Percentiles rank a stretch among this genome's conserved stretches.
These are phyloP conservation scores for Oryza coarctata DNA, from an alignment of 176 grass and related monocot genomes.

Conservation along the genomic window DNA sequence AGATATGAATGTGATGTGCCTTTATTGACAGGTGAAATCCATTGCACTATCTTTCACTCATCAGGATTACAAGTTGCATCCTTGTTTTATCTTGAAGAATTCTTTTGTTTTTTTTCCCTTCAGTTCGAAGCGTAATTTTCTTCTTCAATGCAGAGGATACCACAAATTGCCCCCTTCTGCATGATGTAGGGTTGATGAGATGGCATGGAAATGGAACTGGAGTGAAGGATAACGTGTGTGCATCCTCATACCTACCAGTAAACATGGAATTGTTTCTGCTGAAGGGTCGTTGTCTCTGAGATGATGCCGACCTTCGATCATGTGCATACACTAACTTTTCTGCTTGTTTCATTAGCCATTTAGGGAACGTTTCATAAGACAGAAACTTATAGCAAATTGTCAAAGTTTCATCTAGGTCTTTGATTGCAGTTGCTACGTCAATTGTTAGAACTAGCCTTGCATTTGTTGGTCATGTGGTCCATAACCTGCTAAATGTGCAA, in stretches of 20 bases:
- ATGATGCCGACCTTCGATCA: background rate
- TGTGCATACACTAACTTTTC: background rate
- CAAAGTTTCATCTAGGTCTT: slow-evolving; percentile 12
- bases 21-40: slow-evolving; percentile 28
- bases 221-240: slow-evolving; percentile 27
- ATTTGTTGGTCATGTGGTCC: slow-evolving; percentile 26
- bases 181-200: slow-evolving; percentile 6
- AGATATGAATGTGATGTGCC: slow-evolving; percentile 18
- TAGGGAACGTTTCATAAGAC: slow-evolving; percentile 17
- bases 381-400: background rate
- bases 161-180: background rate
- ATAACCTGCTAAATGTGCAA: slow-evolving; percentile 4
- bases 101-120: background rate
- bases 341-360: slow-evolving; percentile 16
- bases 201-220: slow-evolving; percentile 16
- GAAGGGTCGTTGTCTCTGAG: slow-evolving; percentile 16
- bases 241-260: slow-evolving; percentile 33
- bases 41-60: slow-evolving; percentile 29
- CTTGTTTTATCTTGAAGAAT: slow-evolving; percentile 8
- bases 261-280: slow-evolving; percentile 31
- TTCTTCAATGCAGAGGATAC: background rate
- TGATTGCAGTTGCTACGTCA: slow-evolving; percentile 11
- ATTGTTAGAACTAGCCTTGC: slow-evolving; percentile 15
- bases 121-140: background rate
- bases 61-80: background rate